Base-by-base conservation (phyloP, 495 filamentous ascomycete species). In the Penicillium atrosanguineum region DNA sequence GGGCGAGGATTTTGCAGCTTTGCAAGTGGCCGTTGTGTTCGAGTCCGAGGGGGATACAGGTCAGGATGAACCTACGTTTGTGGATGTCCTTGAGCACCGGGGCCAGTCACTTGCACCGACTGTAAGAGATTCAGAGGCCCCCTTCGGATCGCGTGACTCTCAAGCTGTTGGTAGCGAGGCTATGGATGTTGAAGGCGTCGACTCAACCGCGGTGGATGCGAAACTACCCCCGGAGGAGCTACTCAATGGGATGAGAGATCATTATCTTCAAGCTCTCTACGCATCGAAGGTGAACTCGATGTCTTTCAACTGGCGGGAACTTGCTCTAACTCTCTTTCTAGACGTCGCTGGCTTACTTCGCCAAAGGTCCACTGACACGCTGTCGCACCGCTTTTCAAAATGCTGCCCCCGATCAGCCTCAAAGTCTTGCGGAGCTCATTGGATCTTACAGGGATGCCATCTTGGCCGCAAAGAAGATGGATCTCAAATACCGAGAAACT, bases 331-430 rank as follows among this genome's bases (percentile, higher is more conserved):
- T 18, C 46, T 41, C 16, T 15, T 29, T 28, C 2, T 46, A 91
- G 85, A 87, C 90, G 20, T 94, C 94, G 12, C 72, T 97, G 60
- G 95, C 93, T 57, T 98, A 96, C 67, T 98, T 97, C 75, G 89
- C 93, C 18, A 98, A 98, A 76, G 94, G 94, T 1, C 91, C 94
- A 4, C 77, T 97, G 19, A 88, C 95, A n/a, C 82, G 91, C 61
- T 90, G 89, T 19, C 81, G 94, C 48, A 86, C 85, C 44, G 83
- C 84, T 31, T 90, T 95, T 55, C 82, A 87, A 58, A 69, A 81
- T 23, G 74, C 82, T 23, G 76, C 81, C 15, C 74, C 65, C 63
- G 74, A 57, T 21, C 60, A 59, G 44, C 56, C 57, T n/a, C 56
- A 36, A 43, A 52, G 46, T 14, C 47, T 65, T 14, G 41, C 45